phyloP scores from a whole-genome alignment of 768 basidiomycete genomes.

The Amanita rubescens region DNA sequence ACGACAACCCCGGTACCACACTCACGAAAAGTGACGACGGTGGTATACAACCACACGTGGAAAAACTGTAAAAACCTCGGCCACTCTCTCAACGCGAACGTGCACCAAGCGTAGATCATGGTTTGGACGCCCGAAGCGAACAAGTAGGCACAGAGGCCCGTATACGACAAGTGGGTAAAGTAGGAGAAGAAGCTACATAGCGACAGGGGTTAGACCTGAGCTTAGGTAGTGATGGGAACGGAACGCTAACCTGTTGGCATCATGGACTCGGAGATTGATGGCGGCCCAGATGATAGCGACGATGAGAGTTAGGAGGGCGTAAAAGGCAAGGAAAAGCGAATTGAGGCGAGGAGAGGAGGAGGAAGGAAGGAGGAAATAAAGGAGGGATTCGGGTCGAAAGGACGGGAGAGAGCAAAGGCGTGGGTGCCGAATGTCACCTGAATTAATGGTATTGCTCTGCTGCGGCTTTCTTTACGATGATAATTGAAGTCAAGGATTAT shows the following conservation, averaged over 20 bases:
- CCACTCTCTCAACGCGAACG: constrained; percentile 58
- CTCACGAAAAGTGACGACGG: constrained; percentile 52
- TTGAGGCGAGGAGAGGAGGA: too few relatives aligned
- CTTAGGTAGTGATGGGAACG: background rate
- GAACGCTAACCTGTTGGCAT: constrained; percentile 23
- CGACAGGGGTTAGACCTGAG: background rate
- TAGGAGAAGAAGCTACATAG: constrained; percentile 49
- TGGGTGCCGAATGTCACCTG: too few relatives aligned
- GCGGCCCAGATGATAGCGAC: constrained; percentile 30
- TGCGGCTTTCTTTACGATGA: too few relatives aligned
- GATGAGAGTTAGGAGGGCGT: constrained; percentile 41
- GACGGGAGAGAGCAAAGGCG: too few relatives aligned
- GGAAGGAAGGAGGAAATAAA: constrained; percentile 45
- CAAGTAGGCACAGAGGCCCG: constrained; percentile 56
- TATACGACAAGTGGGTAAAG: constrained; percentile 58
- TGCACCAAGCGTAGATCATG: constrained; percentile 26
- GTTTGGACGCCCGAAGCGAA: constrained; percentile 53
- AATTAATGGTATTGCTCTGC: too few relatives aligned
- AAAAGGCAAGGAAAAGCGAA: constrained; percentile 45
- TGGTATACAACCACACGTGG: constrained; percentile 46
- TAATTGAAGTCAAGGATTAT: too few relatives aligned
- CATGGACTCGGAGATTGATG: constrained; percentile 14
- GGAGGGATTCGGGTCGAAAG: too few relatives aligned
- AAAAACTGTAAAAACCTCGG: constrained; percentile 44
- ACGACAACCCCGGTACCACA: constrained; percentile 13